Evolutionary conservation across 2,329 filamentous ascomycete species (phyloP).

Genomic region (Ascochyta viciae-villosae): DNA sequence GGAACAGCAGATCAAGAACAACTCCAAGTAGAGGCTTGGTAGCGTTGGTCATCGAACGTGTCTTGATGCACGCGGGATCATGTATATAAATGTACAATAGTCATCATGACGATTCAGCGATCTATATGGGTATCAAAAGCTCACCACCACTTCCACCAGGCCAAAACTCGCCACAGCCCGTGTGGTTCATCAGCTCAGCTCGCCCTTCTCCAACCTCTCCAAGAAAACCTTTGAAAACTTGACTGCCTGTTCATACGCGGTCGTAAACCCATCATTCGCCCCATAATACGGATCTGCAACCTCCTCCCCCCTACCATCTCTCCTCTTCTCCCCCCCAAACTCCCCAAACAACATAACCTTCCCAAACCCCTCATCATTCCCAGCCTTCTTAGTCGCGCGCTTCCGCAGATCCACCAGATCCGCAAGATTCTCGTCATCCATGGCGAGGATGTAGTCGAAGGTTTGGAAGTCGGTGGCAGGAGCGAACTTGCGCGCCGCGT

Average conservation of each 20-base stretch:
- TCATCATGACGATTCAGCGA: background rate
- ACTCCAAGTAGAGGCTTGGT: background rate
- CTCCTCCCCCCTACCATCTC: slow-evolving; percentile 65
- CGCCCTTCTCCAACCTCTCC: slow-evolving; percentile 59
- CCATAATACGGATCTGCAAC: slow-evolving; percentile 93
- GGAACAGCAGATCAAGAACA: slow-evolving; percentile 29
- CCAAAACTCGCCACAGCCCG: background rate
- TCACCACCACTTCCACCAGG: background rate
- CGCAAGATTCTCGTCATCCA: slow-evolving; percentile 84
- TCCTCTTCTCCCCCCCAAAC: slow-evolving; percentile 64
- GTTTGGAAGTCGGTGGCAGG: slow-evolving; percentile 74
- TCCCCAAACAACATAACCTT: slow-evolving; percentile 84
- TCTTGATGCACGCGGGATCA: background rate
- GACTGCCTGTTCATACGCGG: slow-evolving; percentile 83
- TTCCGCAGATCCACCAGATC: slow-evolving; percentile 69
- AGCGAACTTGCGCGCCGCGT: slow-evolving; percentile 76
- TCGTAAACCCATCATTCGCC: slow-evolving; percentile 79
- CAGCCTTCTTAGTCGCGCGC: slow-evolving; percentile 56
- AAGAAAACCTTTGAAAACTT: slow-evolving; percentile 81
- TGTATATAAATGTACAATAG: slow-evolving; percentile 1
- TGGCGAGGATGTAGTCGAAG: slow-evolving; percentile 94
- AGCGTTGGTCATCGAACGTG: background rate
- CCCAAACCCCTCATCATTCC: slow-evolving; percentile 50
- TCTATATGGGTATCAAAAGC: slow-evolving; percentile 33
- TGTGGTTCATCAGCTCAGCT: slow-evolving; percentile 27